Percentiles rank a stretch among this genome's conserved stretches.
These are phyloP conservation scores for Beauveria scarabaeidicola DNA, from an alignment of 2,329 filamentous ascomycete genomes.

Conservation along the genomic window DNA sequence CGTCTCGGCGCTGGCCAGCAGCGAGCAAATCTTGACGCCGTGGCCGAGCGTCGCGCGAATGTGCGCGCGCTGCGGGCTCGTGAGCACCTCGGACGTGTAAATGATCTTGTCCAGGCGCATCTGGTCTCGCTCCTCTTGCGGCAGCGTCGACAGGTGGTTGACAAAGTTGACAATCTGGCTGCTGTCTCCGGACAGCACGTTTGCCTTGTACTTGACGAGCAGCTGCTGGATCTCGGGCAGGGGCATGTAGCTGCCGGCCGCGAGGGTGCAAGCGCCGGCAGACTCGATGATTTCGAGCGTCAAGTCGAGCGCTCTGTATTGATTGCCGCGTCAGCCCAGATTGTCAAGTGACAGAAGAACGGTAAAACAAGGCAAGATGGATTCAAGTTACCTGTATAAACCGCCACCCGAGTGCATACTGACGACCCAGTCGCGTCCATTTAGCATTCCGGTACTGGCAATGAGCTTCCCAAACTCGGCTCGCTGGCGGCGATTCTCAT, in stretches of 20 bases:
- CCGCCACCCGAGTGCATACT: slow-evolving; percentile 27
- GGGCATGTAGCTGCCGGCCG: slow-evolving; percentile 24
- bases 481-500: slow-evolving; percentile 34
- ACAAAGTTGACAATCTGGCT: slow-evolving; percentile 30
- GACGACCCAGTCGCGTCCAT: slow-evolving; percentile 30
- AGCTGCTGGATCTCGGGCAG: slow-evolving; percentile 19
- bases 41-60: slow-evolving; percentile 23
- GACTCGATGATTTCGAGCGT: slow-evolving; percentile 31
- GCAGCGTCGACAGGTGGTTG: slow-evolving; percentile 25
- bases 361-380: too few species aligned
- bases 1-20: slow-evolving; percentile 34
- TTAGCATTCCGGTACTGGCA: slow-evolving; percentile 21
- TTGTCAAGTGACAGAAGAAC: too few species aligned
- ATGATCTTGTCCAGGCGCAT: slow-evolving; percentile 32
- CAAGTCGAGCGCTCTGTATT: slow-evolving; percentile 29
- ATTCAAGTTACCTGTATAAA: slow-evolving; percentile 25
- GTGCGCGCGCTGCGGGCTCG: slow-evolving; percentile 22
- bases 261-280: slow-evolving; percentile 30
- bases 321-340: not conserved
- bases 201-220: slow-evolving; percentile 25
- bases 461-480: slow-evolving; percentile 26
- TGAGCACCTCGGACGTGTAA: slow-evolving; percentile 36
- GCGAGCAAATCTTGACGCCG: slow-evolving; percentile 27
- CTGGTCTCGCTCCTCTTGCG: slow-evolving; percentile 8
- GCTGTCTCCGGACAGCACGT: slow-evolving; percentile 29